Percentiles rank a stretch among this genome's conserved stretches.
Conservation (phyloP, 768 basidiomycete genomes). For the Arthromyces matolae region DNA sequence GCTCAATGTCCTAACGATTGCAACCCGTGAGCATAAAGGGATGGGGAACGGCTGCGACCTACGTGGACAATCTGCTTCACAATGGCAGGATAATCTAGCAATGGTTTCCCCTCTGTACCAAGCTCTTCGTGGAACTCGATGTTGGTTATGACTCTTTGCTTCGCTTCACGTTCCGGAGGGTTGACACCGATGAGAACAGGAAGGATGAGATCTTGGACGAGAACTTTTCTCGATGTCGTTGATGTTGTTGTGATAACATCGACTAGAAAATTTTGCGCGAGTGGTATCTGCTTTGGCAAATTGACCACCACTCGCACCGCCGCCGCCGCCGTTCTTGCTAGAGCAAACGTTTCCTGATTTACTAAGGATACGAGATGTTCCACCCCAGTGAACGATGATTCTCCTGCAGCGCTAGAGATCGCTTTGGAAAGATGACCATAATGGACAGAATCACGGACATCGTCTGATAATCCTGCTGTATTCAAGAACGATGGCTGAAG, state of each 20-base stretch:
- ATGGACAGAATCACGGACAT: conserved; percentile 56
- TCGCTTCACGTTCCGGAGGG: conserved; percentile 59
- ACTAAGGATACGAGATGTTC: conserved; percentile 34
- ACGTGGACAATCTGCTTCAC: conserved; percentile 34
- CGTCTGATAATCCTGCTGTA: conserved; percentile 42
- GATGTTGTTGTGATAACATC: conserved; percentile 28
- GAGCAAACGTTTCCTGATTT: conserved; percentile 31
- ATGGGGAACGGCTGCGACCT: conserved; percentile 6
- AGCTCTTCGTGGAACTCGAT: conserved; percentile 39
- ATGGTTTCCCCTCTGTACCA: conserved; percentile 8
- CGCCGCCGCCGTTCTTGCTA: conserved; percentile 33
- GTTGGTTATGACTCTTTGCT: conserved; percentile 60
- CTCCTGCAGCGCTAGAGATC: conserved; percentile 29
- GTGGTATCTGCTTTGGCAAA: conserved; percentile 49
- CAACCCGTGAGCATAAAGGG: background rate
- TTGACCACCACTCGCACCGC: conserved; percentile 40
- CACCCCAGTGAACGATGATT: conserved; percentile 23
- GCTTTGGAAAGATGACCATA: conserved; percentile 60
- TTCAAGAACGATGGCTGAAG: conserved; percentile 40
- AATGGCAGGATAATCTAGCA: conserved; percentile 36
- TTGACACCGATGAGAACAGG: conserved; percentile 69
- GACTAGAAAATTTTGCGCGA: conserved; percentile 41
- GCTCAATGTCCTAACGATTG: conserved; percentile 39
- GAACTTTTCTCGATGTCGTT: conserved; percentile 24
- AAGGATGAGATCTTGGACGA: conserved; percentile 44